Evolutionary conservation across 345 rosid genomes (phyloP).

Genomic region (Carallia brachiata): DNA sequence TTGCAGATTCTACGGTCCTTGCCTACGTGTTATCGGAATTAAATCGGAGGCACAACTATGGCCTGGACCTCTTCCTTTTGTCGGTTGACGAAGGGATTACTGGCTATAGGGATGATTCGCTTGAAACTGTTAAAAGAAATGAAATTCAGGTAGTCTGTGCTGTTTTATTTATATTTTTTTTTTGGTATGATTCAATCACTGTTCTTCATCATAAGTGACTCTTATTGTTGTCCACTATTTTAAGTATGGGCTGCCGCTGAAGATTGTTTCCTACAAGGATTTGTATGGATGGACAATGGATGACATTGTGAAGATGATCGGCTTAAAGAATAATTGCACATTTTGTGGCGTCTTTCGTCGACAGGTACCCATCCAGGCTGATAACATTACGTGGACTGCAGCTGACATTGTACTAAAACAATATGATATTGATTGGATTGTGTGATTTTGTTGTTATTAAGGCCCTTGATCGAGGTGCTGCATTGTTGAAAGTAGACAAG

Average conservation of each 20-base stretch:
- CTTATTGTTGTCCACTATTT: not conserved
- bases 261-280: slow-evolving; percentile 92
- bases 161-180: not conserved
- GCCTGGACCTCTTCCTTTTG: slow-evolving; percentile 76
- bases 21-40: slow-evolving; percentile 81
- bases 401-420: no score
- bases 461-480: slow-evolving; percentile 98
- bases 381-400: not conserved
- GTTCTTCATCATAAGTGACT: not conserved
- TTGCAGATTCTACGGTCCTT: slow-evolving; percentile 86
- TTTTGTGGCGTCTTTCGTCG: slow-evolving; percentile 96
- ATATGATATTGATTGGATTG: slow-evolving; percentile 6
- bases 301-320: slow-evolving; percentile 93
- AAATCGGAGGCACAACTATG: slow-evolving; percentile 67
- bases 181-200: not conserved
- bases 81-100: slow-evolving; percentile 92
- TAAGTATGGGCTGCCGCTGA: slow-evolving; percentile 85
- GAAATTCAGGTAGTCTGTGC: slow-evolving; percentile 57
- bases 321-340: slow-evolving; percentile 90
- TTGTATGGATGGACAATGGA: slow-evolving; percentile 99
- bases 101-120: slow-evolving; percentile 92
- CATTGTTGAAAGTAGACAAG: slow-evolving; percentile 82
- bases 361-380: slow-evolving; percentile 45
- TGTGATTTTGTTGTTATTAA: slow-evolving; percentile 20
- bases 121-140: slow-evolving; percentile 88